phyloP scores from a whole-genome alignment of 148 eudicot genomes.

The Chenopodium album region DNA sequence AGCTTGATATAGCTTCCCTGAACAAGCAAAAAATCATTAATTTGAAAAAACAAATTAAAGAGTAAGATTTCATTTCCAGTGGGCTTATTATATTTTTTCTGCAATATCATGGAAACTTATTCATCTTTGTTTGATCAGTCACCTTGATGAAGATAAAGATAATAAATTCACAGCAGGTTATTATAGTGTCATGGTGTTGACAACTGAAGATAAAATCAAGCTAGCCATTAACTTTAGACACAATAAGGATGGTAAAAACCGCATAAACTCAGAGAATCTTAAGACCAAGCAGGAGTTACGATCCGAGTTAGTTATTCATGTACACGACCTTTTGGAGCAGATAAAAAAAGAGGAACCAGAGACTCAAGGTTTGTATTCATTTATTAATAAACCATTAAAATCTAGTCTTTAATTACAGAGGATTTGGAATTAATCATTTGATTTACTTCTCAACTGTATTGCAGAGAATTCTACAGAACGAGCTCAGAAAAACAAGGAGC shows the following conservation, averaged over 20 bases:
- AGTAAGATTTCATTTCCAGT: neutral
- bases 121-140: neutral
- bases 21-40: neutral
- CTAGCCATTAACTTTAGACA: neutral
- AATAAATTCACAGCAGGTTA: neutral
- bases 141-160: neutral
- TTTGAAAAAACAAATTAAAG: neutral
- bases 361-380: neutral
- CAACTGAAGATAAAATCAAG: neutral
- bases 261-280: neutral
- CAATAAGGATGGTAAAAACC: neutral
- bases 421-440: no score
- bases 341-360: no score
- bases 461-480: no score
- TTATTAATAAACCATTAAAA: neutral
- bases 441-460: no score
- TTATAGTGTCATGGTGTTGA: neutral
- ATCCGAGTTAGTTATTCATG: neutral
- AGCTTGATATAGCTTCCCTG: neutral
- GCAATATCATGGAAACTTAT: neutral
- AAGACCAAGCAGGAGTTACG: neutral
- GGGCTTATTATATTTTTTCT: no score
- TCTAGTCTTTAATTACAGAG: no score
- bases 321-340: neutral
- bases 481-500: no score